phyloP scores from a whole-genome alignment of 257 asterid species.

The Gardenia jasminoides region DNA sequence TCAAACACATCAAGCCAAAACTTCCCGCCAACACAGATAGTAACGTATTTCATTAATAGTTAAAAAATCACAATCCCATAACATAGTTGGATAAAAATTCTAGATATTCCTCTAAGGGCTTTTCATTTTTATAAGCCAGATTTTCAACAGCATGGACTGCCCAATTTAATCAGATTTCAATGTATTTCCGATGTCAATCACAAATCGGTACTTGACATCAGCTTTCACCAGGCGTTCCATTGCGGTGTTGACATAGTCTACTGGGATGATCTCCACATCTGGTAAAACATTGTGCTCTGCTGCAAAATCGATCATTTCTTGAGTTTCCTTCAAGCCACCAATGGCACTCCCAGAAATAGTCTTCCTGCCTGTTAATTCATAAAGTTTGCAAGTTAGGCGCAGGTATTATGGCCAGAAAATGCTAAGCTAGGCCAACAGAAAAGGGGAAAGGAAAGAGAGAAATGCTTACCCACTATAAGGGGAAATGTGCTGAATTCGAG shows the following conservation, averaged over 20 bases:
- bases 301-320: slow-evolving; percentile 23
- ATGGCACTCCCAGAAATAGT: slow-evolving; percentile 13
- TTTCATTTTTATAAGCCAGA: no score
- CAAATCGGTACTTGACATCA: slow-evolving; percentile 25
- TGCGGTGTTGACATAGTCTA: slow-evolving; percentile 21
- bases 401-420: not conserved
- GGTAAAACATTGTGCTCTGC: slow-evolving; percentile 21
- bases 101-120: no score
- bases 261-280: slow-evolving; percentile 19
- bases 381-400: not conserved
- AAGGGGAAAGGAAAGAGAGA: no score
- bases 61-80: no score
- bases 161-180: not conserved
- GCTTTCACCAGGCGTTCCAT: slow-evolving; percentile 21
- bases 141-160: not conserved
- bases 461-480: slow-evolving; percentile 30
- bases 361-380: slow-evolving; percentile 13
- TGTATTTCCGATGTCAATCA: slow-evolving; percentile 23
- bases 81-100: no score
- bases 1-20: no score
- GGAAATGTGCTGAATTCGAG: slow-evolving; percentile 39
- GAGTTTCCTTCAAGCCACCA: slow-evolving; percentile 23
- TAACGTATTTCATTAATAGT: no score
- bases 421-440: not conserved
- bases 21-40: no score